Evolutionary conservation across 2,329 filamentous ascomycete genomes (phyloP), one percentile per base, ranked within the genome.

Genomic region (Cercospora sp.): DNA sequence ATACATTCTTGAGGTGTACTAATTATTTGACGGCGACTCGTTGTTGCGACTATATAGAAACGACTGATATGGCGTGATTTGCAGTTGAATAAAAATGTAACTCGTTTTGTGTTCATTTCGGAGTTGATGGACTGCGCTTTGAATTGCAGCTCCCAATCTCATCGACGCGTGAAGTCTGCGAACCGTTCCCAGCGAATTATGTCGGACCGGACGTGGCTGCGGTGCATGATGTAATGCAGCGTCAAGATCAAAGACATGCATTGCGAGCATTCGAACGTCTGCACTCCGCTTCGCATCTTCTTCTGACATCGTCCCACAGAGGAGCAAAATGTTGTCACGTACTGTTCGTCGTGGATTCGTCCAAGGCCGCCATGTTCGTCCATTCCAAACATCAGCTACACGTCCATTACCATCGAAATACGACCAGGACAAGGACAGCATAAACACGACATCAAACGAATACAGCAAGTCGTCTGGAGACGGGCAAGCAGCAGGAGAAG

Each of bases 1-100:
- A 79, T 99, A 98, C 82, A 94, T 99, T 63, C 86, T 99, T 65
- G 95, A 99, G 84, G 95, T 98, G 66, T 98, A 98, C 82, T 98
- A 75, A 69, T 58, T n/a, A 7, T 28, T 30, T 8, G 28, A 13
- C 7, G 9, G 18, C 5, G 10, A 24, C 21, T 4, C 45, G 45
- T 12, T 51, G 18, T 51, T 24, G 45, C 45, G 9, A 26, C 5
- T 24, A 51, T 49, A 24, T 51, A 51, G 21, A 40, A 9, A 40
- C 24, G 30, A 60, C 18, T 24, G 57, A 60, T 24, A 18, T 37
- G 45, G 21, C 2, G 18, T 21, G 18, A 49, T 49, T 49, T 49
- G 43, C 9, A 21, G 43, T 13, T 12, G 43, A 43, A n/a, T 3
- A 8, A n/a, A n/a, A 43, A 43, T 43, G 16, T 7, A 3, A 43